Percentiles rank a stretch among this genome's conserved stretches.
These are phyloP conservation scores for Talaromyces rugulosus DNA, from an alignment of 2,329 filamentous ascomycete genomes.

Conservation along the genomic window DNA sequence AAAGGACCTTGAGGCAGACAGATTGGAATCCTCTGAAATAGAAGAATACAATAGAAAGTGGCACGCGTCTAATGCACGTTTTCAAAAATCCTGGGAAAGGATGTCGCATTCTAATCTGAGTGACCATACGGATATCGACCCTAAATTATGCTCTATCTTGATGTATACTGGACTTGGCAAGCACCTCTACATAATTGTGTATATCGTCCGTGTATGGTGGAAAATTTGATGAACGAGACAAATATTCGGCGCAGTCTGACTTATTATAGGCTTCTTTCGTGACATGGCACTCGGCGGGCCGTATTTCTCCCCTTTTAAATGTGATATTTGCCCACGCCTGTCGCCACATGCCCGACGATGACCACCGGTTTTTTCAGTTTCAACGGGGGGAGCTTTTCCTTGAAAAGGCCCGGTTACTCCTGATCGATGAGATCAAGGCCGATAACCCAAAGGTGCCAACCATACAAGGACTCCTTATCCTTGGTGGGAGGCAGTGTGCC, in stretches of 20 bases:
- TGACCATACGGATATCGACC: slow-evolving; percentile 11
- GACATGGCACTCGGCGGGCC: slow-evolving; percentile 18
- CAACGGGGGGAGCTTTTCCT: slow-evolving; percentile 16
- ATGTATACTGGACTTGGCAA: slow-evolving; percentile 20
- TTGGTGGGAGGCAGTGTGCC: slow-evolving; percentile 19
- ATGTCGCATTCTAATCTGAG: slow-evolving; percentile 10
- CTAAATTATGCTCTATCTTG: slow-evolving; percentile 10
- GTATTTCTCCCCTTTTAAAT: slow-evolving; percentile 18
- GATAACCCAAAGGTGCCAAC: slow-evolving; percentile 17
- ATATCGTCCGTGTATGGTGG: slow-evolving; percentile 16
- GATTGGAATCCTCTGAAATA: slow-evolving; percentile 8
- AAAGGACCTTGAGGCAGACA: not conserved
- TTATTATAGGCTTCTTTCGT: slow-evolving; percentile 16
- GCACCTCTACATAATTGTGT: slow-evolving; percentile 19
- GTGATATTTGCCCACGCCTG: slow-evolving; percentile 19
- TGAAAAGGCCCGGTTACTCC: slow-evolving; percentile 14
- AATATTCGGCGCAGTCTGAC: not conserved
- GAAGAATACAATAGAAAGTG: slow-evolving; percentile 16
- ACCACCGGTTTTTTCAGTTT: slow-evolving; percentile 9
- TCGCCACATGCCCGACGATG: slow-evolving; percentile 16
- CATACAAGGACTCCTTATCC: slow-evolving; percentile 19
- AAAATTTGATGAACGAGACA: no score
- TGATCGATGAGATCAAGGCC: slow-evolving; percentile 15
- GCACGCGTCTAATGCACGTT: slow-evolving; percentile 12
- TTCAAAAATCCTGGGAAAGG: slow-evolving; percentile 12